phyloP scores from a whole-genome alignment of 257 asterid genomes.

The Solanum peruvianum region DNA sequence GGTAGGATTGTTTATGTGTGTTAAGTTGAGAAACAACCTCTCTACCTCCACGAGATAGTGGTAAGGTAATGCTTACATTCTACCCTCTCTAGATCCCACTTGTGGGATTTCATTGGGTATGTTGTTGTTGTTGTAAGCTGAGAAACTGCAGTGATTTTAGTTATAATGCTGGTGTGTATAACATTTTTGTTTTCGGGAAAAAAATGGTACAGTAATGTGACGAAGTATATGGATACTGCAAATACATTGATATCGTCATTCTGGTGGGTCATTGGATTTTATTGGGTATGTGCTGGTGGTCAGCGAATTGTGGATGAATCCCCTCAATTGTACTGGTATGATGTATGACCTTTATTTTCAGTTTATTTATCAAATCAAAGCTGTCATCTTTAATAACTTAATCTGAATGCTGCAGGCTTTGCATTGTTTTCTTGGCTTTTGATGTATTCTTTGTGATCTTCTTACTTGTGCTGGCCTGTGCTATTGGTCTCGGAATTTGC shows the following conservation, averaged over 20 bases:
- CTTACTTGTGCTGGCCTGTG: neutral
- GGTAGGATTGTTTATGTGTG: neutral
- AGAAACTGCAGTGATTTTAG: neutral
- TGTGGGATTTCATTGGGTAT: neutral
- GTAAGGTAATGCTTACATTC: neutral
- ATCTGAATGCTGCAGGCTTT: neutral
- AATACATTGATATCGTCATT: slow-evolving; percentile 4
- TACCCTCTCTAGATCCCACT: neutral
- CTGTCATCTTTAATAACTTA: neutral
- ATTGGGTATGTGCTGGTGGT: slow-evolving; percentile 9
- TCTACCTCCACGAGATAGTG: neutral
- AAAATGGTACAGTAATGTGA: neutral
- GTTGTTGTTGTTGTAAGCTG: neutral
- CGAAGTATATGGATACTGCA: slow-evolving; percentile 1
- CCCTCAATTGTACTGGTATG: slow-evolving; percentile 7
- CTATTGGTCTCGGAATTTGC: neutral
- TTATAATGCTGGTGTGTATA: neutral
- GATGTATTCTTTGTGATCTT: neutral
- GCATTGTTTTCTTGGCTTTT: slow-evolving; percentile 3
- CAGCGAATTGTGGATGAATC: slow-evolving; percentile 1
- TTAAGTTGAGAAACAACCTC: neutral
- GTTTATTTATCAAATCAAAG: neutral
- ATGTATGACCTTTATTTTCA: neutral
- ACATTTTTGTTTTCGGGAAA: neutral
- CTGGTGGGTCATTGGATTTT: slow-evolving; percentile 13